A percentile compares a stretch with the other conserved stretches of the same genome.
Conservation (phyloP, 2,329 filamentous ascomycete species). For the Colletotrichum nymphaeae region DNA sequence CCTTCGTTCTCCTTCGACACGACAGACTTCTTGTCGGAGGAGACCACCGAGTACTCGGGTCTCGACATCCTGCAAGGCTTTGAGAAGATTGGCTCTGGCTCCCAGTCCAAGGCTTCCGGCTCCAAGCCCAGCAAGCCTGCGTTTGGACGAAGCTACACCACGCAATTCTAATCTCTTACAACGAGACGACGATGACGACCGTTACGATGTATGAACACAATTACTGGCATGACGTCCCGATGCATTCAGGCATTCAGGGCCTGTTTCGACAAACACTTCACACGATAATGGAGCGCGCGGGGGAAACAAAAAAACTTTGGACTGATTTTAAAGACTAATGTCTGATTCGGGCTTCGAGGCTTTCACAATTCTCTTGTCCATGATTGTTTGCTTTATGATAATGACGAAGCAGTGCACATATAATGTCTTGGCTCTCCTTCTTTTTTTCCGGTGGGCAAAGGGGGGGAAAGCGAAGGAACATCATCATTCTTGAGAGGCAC, state of each 20-base stretch:
- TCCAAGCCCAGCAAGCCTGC: constrained; percentile 47
- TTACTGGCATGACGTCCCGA: constrained; percentile 35
- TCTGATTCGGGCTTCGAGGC: constrained; percentile 32
- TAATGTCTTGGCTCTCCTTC: constrained; percentile 15
- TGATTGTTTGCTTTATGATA: constrained; percentile 37
- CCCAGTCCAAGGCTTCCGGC: constrained; percentile 46
- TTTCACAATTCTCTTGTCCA: constrained; percentile 29
- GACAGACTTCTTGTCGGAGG: constrained; percentile 67
- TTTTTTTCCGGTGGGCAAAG: neutral
- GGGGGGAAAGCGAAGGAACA: neutral
- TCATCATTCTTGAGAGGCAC: constrained; percentile 5
- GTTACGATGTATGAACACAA: constrained; percentile 38
- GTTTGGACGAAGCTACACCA: constrained; percentile 51
- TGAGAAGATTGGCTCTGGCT: constrained; percentile 74
- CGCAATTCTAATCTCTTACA: constrained; percentile 45
- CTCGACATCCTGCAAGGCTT: constrained; percentile 82
- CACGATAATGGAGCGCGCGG: constrained; percentile 35
- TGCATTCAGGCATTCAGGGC: constrained; percentile 26
- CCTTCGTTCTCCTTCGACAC: constrained; percentile 52
- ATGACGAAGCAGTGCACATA: constrained; percentile 36
- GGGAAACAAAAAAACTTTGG: constrained; percentile 19
- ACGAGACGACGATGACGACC: constrained; percentile 28
- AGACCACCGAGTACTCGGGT: constrained; percentile 66
- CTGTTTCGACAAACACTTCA: constrained; percentile 24
- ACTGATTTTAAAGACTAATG: constrained; percentile 33